Conservation (phyloP, 305 asterid genomes). For the Striga hermonthica region DNA sequence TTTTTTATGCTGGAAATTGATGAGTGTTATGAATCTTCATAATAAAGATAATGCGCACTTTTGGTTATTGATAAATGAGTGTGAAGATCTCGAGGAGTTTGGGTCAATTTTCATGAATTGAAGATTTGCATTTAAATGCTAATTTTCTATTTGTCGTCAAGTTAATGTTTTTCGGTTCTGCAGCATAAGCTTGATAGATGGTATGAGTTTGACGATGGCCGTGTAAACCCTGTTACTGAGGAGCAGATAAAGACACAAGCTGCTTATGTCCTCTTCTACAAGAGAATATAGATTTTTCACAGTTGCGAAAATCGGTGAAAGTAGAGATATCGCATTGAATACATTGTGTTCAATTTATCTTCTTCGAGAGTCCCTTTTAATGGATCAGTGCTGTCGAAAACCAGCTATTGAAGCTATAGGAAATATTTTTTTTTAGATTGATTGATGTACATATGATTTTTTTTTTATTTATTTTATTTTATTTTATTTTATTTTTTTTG, state of each 20-base stretch:
- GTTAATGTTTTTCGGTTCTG: conserved; percentile 31
- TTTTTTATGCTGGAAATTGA: no score
- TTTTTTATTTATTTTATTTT: no score
- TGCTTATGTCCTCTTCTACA: conserved; percentile 76
- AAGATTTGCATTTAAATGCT: background rate
- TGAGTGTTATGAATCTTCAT: no score
- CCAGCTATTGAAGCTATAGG: background rate
- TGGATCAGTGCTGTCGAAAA: no score
- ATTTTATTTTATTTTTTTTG: no score
- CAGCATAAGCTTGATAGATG: conserved; percentile 57
- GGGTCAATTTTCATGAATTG: background rate
- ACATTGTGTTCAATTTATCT: background rate
- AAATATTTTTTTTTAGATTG: background rate
- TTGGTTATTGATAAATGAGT: background rate
- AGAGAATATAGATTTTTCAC: conserved; percentile 35
- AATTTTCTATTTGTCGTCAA: background rate
- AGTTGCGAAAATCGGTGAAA: background rate
- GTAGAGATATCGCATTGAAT: background rate
- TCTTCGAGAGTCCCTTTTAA: no score
- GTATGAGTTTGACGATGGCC: conserved; percentile 68
- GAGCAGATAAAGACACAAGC: conserved; percentile 58
- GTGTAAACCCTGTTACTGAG: conserved; percentile 38
- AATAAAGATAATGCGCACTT: no score
- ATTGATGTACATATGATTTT: background rate
- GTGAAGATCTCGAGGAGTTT: background rate